Conservation (phyloP, 2,329 filamentous ascomycete genomes). For the Xylaria sp. region DNA sequence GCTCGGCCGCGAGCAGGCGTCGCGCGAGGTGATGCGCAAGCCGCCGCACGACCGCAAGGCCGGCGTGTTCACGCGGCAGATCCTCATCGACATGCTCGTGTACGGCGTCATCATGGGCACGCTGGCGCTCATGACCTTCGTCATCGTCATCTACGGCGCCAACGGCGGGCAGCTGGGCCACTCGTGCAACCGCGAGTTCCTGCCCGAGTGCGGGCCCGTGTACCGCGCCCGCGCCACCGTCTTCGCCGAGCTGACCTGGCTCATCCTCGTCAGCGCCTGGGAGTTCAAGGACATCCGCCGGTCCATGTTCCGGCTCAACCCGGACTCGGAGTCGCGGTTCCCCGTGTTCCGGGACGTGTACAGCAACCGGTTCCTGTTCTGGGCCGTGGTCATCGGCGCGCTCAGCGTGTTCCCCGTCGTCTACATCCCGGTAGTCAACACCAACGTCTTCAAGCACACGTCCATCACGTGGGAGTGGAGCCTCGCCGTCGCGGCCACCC, state of each 20-base stretch:
- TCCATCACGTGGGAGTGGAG: conserved; percentile 77
- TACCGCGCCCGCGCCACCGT: conserved; percentile 73
- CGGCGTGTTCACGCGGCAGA: conserved; percentile 77
- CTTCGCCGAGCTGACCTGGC: conserved; percentile 74
- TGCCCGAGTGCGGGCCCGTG: conserved; percentile 59
- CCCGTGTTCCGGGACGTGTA: conserved; percentile 66
- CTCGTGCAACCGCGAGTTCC: conserved; percentile 65
- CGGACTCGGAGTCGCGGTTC: conserved; percentile 52
- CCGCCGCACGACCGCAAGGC: conserved; percentile 71
- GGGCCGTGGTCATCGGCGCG: conserved; percentile 62
- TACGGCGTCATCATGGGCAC: conserved; percentile 79
- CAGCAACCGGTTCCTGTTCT: conserved; percentile 71
- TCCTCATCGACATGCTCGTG: conserved; percentile 77
- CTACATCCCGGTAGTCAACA: conserved; percentile 75
- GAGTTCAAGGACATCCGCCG: conserved; percentile 75
- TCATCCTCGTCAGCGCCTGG: conserved; percentile 75
- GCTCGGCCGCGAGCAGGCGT: conserved; percentile 76
- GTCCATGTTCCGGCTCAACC: conserved; percentile 70
- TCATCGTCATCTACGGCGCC: conserved; percentile 63
- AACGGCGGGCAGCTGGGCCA: conserved; percentile 58
- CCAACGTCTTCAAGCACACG: conserved; percentile 71
- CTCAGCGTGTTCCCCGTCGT: conserved; percentile 68
- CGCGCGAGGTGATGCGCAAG: conserved; percentile 75
- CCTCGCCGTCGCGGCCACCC: conserved; percentile 63
- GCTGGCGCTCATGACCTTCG: conserved; percentile 66